Evolutionary conservation across 2,329 filamentous ascomycete species (phyloP).

Genomic region (Nigrospora osmanthi): DNA sequence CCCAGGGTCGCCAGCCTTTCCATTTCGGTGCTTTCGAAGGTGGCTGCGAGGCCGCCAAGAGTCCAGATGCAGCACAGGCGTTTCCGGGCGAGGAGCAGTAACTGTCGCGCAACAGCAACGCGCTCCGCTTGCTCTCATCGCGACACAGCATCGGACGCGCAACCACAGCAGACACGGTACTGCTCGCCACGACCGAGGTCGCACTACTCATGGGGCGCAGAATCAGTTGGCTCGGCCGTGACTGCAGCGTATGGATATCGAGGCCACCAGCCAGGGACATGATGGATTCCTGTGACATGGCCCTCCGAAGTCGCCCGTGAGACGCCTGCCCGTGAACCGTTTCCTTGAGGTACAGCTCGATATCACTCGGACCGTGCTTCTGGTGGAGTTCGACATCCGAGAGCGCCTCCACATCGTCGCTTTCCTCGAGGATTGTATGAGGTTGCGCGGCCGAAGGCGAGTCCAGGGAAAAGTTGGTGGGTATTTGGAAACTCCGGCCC

Average conservation of each 20-base stretch:
- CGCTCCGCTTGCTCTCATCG: conserved; percentile 38
- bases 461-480: conserved; percentile 15
- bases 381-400: conserved; percentile 14
- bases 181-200: conserved; percentile 47
- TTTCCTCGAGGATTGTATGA: conserved; percentile 18
- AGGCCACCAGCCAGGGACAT: conserved; percentile 81
- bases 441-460: conserved; percentile 11
- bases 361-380: conserved; percentile 6
- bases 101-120: conserved; percentile 50
- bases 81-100: conserved; percentile 14
- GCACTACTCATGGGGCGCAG: conserved; percentile 43
- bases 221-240: conserved; percentile 68
- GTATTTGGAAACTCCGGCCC: conserved; percentile 34
- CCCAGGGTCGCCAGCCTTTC: conserved; percentile 34
- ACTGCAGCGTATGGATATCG: conserved; percentile 78
- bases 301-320: conserved; percentile 49
- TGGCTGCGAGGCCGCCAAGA: conserved; percentile 13
- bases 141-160: conserved; percentile 50
- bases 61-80: conserved; percentile 24
- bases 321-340: conserved; percentile 26
- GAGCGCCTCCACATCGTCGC: conserved; percentile 21
- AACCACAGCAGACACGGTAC: conserved; percentile 35
- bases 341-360: conserved; percentile 12
- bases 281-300: conserved; percentile 78
- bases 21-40: conserved; percentile 30